Percentiles rank a stretch among this genome's conserved stretches.
Conservation (phyloP, 1,284 basidiomycete genomes). For the Ustilago sp. region DNA sequence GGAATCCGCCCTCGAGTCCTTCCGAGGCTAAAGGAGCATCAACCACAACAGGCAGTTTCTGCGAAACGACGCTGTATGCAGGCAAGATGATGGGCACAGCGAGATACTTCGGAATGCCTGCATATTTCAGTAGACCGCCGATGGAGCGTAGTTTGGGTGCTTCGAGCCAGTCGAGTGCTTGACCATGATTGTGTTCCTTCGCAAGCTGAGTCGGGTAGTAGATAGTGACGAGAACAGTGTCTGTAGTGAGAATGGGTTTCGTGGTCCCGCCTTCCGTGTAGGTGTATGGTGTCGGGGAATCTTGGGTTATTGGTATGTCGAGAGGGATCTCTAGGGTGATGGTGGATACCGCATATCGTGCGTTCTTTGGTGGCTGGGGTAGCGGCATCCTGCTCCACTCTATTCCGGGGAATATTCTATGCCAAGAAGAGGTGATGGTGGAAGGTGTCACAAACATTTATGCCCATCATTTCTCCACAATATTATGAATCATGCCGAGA, state of each 20-base stretch:
- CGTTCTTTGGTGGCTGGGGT: constrained; percentile 18
- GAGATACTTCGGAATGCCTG: constrained; percentile 55
- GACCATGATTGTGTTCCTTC: not conserved
- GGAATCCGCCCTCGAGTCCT: constrained; percentile 21
- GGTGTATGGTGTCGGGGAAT: constrained; percentile 36
- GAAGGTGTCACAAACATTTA: constrained; percentile 6
- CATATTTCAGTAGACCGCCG: constrained; percentile 61
- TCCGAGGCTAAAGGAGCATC: constrained; percentile 33
- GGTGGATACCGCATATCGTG: constrained; percentile 52
- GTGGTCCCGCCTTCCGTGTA: constrained; percentile 23
- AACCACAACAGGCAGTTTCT: constrained; percentile 33
- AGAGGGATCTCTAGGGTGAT: constrained; percentile 58
- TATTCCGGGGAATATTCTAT: not conserved
- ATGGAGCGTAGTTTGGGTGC: constrained; percentile 46
- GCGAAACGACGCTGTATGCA: constrained; percentile 45
- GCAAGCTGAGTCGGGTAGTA: constrained; percentile 54
- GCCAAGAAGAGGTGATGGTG: not conserved
- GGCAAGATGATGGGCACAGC: constrained; percentile 55
- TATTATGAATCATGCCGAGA: not conserved
- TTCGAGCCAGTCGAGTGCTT: constrained; percentile 44
- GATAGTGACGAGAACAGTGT: constrained; percentile 60
- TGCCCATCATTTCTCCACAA: not conserved
- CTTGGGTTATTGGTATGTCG: constrained; percentile 26
- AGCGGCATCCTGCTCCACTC: constrained; percentile 35
- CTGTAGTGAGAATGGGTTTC: constrained; percentile 43